Conservation (phyloP, 805 yeast genomes). For the Kluyveromyces lactis region DNA sequence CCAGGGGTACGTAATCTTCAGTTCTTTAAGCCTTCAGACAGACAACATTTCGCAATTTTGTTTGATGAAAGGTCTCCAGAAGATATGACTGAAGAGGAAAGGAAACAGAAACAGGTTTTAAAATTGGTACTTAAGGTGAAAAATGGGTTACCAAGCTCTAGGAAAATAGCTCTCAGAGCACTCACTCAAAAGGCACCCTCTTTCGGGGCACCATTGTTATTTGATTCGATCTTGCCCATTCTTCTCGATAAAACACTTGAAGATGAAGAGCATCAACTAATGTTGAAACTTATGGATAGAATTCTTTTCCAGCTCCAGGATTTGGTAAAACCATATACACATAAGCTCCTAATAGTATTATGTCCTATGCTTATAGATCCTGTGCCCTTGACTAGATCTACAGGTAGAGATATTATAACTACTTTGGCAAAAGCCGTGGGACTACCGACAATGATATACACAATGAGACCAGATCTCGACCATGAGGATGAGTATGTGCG, state of each 20-base stretch:
- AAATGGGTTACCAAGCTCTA: conserved; percentile 61
- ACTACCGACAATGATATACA: conserved; percentile 65
- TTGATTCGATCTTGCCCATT: conserved; percentile 67
- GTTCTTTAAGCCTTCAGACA: conserved; percentile 64
- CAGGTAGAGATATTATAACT: conserved; percentile 72
- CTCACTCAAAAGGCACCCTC: conserved; percentile 53
- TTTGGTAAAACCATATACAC: conserved; percentile 61
- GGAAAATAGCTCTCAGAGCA: conserved; percentile 63
- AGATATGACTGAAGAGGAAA: conserved; percentile 41
- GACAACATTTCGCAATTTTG: conserved; percentile 59
- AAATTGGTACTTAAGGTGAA: conserved; percentile 59
- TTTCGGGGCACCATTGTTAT: conserved; percentile 63
- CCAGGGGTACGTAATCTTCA: conserved; percentile 62
- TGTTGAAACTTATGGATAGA: conserved; percentile 70
- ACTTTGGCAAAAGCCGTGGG: conserved; percentile 78
- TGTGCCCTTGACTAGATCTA: conserved; percentile 62
- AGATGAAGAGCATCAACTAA: conserved; percentile 74
- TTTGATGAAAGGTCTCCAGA: conserved; percentile 29
- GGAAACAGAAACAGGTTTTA: conserved; percentile 52
- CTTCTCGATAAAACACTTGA: conserved; percentile 63
- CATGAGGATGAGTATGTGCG: conserved; percentile 75
- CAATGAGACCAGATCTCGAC: conserved; percentile 75
- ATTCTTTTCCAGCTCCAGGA: conserved; percentile 59
- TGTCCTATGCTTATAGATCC: conserved; percentile 78
- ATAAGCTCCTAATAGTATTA: conserved; percentile 60